A percentile compares a stretch with the other conserved stretches of the same genome.
phyloP scores from a whole-genome alignment of 148 eudicot genomes.

The Arctostaphylos glauca region DNA sequence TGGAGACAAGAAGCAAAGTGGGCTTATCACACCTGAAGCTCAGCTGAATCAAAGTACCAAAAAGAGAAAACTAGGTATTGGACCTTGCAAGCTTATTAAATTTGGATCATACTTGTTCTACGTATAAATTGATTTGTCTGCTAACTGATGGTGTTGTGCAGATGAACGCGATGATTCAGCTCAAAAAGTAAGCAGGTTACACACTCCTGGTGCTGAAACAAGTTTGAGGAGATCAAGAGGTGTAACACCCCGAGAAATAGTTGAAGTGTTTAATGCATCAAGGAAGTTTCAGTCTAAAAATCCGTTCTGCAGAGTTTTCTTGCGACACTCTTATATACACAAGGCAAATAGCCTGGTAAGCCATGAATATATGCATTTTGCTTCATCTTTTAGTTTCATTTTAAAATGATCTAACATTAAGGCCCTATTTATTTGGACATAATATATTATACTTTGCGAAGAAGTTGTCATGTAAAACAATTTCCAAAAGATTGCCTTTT shows the following conservation, averaged over 20 bases:
- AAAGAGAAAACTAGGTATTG: conserved; percentile 15
- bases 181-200: conserved; percentile 2
- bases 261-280: conserved; percentile 18
- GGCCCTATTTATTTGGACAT: not conserved
- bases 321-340: conserved; percentile 19
- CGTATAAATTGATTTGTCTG: not conserved
- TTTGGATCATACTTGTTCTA: not conserved
- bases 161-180: conserved; percentile 16
- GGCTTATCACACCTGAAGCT: not conserved
- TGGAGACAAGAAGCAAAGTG: conserved; percentile 1
- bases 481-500: not conserved
- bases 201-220: conserved; percentile 7
- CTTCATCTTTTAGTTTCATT: not conserved
- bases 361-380: not conserved
- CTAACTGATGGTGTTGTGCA: not conserved
- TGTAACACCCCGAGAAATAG: conserved; percentile 21
- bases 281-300: conserved; percentile 23
- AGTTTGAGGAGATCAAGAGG: conserved; percentile 19
- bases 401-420: not conserved
- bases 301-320: conserved; percentile 24
- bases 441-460: not conserved
- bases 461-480: not conserved
- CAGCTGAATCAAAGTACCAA: conserved; percentile 9
- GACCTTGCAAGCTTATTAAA: conserved; percentile 6
- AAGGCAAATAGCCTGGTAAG: conserved; percentile 26